Conservation (phyloP, 148 eudicot species). For the Silene conica region DNA sequence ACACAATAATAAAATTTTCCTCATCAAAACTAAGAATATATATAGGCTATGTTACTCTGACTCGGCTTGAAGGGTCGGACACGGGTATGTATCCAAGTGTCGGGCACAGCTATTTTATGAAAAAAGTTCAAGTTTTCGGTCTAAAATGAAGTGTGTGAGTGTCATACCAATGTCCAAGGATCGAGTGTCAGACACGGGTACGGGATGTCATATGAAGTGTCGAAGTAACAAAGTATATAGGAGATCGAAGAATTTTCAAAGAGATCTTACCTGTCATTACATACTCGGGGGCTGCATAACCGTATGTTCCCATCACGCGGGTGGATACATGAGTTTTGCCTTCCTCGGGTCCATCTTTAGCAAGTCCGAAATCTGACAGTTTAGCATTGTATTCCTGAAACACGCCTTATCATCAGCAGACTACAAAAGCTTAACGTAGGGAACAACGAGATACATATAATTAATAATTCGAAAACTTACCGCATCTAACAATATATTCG, state of each 20-base stretch:
- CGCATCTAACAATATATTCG: slow-evolving; percentile 87
- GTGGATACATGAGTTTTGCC: slow-evolving; percentile 94
- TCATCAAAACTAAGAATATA: neutral
- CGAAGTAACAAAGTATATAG: too few relatives aligned
- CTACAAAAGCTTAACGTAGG: slow-evolving; percentile 5
- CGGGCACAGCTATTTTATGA: too few relatives aligned
- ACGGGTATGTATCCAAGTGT: too few relatives aligned
- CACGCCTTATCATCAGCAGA: slow-evolving; percentile 24
- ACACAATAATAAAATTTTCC: too few relatives aligned
- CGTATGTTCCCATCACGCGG: slow-evolving; percentile 94
- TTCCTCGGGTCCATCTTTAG: slow-evolving; percentile 91
- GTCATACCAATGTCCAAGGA: too few relatives aligned
- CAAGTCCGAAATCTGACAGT: slow-evolving; percentile 92
- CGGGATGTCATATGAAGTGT: too few relatives aligned
- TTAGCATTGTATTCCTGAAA: slow-evolving; percentile 85
- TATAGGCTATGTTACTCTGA: too few relatives aligned
- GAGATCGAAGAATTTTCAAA: too few relatives aligned
- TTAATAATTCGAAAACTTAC: slow-evolving; percentile 41
- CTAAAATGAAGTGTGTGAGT: too few relatives aligned
- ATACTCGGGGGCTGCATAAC: slow-evolving; percentile 81
- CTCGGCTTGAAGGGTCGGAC: too few relatives aligned
- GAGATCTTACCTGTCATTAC: slow-evolving; percentile 35
- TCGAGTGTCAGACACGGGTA: too few relatives aligned
- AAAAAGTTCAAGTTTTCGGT: too few relatives aligned
- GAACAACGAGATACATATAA: neutral